phyloP scores from a whole-genome alignment of 129 eudicot genomes.

The Flaveria ramosissima region DNA sequence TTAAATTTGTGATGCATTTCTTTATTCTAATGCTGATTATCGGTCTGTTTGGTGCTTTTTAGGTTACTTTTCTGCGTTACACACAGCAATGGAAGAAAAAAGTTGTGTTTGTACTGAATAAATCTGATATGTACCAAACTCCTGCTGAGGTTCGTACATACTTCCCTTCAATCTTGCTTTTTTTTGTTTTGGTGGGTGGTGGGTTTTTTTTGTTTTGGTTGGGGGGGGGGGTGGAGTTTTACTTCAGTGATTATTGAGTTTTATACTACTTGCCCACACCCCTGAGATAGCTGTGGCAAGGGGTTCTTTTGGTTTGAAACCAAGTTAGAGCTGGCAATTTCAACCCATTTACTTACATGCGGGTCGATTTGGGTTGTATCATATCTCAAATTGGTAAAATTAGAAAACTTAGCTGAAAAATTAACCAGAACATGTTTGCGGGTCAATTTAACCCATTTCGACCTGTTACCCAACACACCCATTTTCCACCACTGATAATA shows the following conservation, averaged over 20 bases:
- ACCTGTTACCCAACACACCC: background rate
- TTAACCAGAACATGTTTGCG: background rate
- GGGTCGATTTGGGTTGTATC: background rate
- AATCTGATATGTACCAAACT: slow-evolving; percentile 77
- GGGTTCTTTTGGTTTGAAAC: background rate
- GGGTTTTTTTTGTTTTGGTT: no score
- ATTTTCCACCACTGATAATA: background rate
- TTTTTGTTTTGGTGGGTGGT: background rate
- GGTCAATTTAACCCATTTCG: background rate
- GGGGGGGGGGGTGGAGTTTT: no score
- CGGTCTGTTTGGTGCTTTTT: slow-evolving; percentile 31
- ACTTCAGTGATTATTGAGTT: slow-evolving; percentile 6
- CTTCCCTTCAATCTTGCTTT: slow-evolving; percentile 1
- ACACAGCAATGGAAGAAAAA: slow-evolving; percentile 98
- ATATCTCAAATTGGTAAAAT: background rate
- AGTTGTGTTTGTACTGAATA: slow-evolving; percentile 85
- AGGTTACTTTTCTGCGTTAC: slow-evolving; percentile 91
- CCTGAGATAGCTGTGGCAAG: no score
- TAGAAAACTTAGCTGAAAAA: background rate
- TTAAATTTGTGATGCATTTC: background rate
- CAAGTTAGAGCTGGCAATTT: background rate
- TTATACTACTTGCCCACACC: background rate
- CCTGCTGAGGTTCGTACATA: slow-evolving; percentile 54
- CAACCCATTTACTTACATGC: background rate
- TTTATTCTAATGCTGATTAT: slow-evolving; percentile 24